Conservation (phyloP, 2,329 filamentous ascomycete genomes). For the Hypomyces perniciosus region DNA sequence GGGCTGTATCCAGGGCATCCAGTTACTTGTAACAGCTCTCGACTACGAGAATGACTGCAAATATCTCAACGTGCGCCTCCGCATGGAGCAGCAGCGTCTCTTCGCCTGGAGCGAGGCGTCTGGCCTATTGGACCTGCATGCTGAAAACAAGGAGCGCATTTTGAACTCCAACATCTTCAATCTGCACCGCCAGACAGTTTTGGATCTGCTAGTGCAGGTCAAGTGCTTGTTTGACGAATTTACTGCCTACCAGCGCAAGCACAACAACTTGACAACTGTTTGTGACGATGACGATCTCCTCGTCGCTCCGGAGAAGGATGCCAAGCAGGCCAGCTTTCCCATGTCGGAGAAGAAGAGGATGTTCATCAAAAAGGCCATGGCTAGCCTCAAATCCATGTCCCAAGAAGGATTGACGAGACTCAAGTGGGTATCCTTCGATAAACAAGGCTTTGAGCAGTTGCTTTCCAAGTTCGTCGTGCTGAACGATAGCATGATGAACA, state of each 20-base stretch:
- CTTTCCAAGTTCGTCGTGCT: slow-evolving; percentile 38
- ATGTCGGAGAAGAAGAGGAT: slow-evolving; percentile 34
- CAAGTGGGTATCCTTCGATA: slow-evolving; percentile 41
- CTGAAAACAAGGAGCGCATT: slow-evolving; percentile 34
- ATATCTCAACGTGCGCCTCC: slow-evolving; percentile 42
- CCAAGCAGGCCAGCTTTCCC: slow-evolving; percentile 39
- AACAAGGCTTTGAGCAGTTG: slow-evolving; percentile 38
- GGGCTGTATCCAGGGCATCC: slow-evolving; percentile 42
- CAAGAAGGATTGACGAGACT: slow-evolving; percentile 27
- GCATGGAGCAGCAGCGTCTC: slow-evolving; percentile 45
- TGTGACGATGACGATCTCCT: slow-evolving; percentile 30
- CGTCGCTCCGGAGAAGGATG: slow-evolving; percentile 37
- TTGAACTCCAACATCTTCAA: slow-evolving; percentile 43
- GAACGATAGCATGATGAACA: slow-evolving; percentile 44
- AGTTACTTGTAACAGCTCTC: slow-evolving; percentile 42
- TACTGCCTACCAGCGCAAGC: slow-evolving; percentile 34
- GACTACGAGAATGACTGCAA: slow-evolving; percentile 42
- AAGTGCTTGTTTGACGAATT: slow-evolving; percentile 43
- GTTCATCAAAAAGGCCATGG: slow-evolving; percentile 41
- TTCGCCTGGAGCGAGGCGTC: slow-evolving; percentile 46
- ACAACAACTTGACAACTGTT: slow-evolving; percentile 30
- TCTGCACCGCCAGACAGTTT: slow-evolving; percentile 42
- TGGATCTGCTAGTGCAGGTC: slow-evolving; percentile 42
- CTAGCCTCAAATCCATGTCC: slow-evolving; percentile 31
- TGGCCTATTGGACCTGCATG: slow-evolving; percentile 39